A percentile compares a stretch with the other conserved stretches of the same genome.
These are phyloP conservation scores for Thelephora terrestris DNA, from an alignment of 1,284 basidiomycete genomes.

Conservation along the genomic window DNA sequence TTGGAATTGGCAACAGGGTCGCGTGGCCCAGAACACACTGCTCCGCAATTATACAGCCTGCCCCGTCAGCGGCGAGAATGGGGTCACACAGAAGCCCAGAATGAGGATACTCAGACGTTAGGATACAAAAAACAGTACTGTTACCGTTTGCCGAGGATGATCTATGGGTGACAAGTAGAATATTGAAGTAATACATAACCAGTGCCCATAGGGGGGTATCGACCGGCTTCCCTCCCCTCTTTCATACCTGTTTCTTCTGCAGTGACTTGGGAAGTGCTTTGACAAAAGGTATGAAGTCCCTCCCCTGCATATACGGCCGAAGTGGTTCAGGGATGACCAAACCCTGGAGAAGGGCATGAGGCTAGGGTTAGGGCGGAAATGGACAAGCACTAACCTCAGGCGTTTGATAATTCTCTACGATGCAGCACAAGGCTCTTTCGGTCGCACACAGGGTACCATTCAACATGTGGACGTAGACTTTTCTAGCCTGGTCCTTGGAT, in stretches of 20 bases:
- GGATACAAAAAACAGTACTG: background rate
- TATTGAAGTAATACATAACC: no score
- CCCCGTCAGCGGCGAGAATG: no score
- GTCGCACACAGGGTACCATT: constrained; percentile 98
- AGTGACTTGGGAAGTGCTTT: constrained; percentile 75
- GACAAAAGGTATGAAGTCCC: constrained; percentile 86
- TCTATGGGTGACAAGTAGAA: background rate
- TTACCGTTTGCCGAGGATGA: background rate
- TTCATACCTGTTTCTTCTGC: constrained; percentile 58
- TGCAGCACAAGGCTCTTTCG: constrained; percentile 90
- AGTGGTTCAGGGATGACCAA: constrained; percentile 83
- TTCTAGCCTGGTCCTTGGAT: constrained; percentile 76
- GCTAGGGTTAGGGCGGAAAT: background rate
- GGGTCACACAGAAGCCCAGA: no score
- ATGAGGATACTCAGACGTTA: no score
- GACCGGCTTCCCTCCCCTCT: no score
- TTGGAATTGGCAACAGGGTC: no score
- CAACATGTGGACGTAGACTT: constrained; percentile 94
- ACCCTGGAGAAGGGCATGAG: constrained; percentile 43
- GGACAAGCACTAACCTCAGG: constrained; percentile 54
- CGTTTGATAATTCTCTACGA: constrained; percentile 99
- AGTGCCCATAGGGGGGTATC: no score
- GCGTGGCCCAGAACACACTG: no score
- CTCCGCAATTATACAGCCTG: no score
- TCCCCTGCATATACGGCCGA: constrained; percentile 92